Conservation (phyloP, 2,329 filamentous ascomycete species). For the Penicillium sp. region DNA sequence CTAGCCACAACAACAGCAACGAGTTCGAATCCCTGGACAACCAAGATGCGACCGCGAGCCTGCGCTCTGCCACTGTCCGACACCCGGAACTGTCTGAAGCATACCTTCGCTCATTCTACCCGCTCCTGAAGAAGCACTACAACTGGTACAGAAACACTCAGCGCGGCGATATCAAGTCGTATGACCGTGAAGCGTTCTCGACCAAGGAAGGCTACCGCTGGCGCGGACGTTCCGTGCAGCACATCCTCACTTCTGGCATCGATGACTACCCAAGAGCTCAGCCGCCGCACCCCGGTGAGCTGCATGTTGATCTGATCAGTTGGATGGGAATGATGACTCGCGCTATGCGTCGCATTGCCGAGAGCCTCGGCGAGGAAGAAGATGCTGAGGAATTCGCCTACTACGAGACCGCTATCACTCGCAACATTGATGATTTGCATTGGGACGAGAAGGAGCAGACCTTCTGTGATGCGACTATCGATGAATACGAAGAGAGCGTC, state of each 20-base stretch:
- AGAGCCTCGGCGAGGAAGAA: slow-evolving; percentile 70
- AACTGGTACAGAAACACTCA: slow-evolving; percentile 95
- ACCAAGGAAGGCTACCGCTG: slow-evolving; percentile 92
- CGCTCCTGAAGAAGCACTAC: slow-evolving; percentile 83
- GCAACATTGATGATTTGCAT: slow-evolving; percentile 89
- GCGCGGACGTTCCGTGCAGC: slow-evolving; percentile 82
- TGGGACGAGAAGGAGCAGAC: slow-evolving; percentile 79
- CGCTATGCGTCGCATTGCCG: slow-evolving; percentile 77
- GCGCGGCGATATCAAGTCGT: slow-evolving; percentile 82
- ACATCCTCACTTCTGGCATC: slow-evolving; percentile 88
- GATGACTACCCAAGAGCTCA: slow-evolving; percentile 95
- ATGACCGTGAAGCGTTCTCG: slow-evolving; percentile 85
- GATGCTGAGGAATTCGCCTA: slow-evolving; percentile 71
- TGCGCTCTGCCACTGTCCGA: slow-evolving; percentile 65
- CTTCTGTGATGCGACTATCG: slow-evolving; percentile 93
- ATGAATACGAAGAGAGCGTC: slow-evolving; percentile 86
- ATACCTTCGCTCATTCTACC: slow-evolving; percentile 77
- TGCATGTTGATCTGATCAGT: slow-evolving; percentile 90
- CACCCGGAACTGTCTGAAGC: slow-evolving; percentile 66
- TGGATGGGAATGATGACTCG: slow-evolving; percentile 98
- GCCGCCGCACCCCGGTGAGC: slow-evolving; percentile 90
- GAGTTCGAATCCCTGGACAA: slow-evolving; percentile 26
- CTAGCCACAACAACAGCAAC: slow-evolving; percentile 41
- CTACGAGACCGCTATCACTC: slow-evolving; percentile 72
- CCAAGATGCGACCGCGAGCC: slow-evolving; percentile 40